These are phyloP conservation scores for Avena sativa DNA, from an alignment of 176 grass and related monocot species.

Conservation along the genomic window DNA sequence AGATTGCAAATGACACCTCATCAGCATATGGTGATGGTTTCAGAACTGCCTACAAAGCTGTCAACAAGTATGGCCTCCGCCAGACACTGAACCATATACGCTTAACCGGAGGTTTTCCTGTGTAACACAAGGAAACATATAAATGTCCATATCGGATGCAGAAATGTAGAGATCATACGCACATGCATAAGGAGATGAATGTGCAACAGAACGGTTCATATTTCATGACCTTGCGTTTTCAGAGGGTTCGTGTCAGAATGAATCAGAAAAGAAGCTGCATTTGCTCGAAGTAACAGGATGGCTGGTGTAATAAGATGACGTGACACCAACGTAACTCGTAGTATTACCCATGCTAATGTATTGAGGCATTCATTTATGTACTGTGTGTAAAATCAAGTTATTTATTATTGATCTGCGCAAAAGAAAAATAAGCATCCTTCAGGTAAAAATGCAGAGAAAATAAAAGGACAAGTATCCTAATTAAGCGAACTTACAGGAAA, in stretches of 20 bases:
- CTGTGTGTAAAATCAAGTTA: neutral
- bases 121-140: conserved; percentile 39
- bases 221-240: conserved; percentile 54
- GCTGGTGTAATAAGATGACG: conserved; percentile 34
- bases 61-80: conserved; percentile 79
- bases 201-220: conserved; percentile 3
- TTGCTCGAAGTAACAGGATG: conserved; percentile 45
- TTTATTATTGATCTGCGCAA: conserved; percentile 13
- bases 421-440: neutral
- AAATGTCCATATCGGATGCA: conserved; percentile 23
- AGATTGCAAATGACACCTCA: conserved; percentile 87
- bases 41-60: conserved; percentile 75
- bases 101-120: conserved; percentile 60
- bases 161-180: conserved; percentile 17
- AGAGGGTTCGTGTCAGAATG: conserved; percentile 44
- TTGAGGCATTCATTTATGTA: conserved; percentile 13
- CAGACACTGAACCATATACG: conserved; percentile 80
- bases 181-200: conserved; percentile 27
- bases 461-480: conserved; percentile 8
- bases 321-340: conserved; percentile 29
- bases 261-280: conserved; percentile 53
- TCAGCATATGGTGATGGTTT: conserved; percentile 87
- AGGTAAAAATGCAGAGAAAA: conserved; percentile 11
- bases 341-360: conserved; percentile 34
- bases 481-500: neutral